Evolutionary conservation across 2,329 filamentous ascomycete species (phyloP).

Genomic region (Pseudogymnoascus sp.): DNA sequence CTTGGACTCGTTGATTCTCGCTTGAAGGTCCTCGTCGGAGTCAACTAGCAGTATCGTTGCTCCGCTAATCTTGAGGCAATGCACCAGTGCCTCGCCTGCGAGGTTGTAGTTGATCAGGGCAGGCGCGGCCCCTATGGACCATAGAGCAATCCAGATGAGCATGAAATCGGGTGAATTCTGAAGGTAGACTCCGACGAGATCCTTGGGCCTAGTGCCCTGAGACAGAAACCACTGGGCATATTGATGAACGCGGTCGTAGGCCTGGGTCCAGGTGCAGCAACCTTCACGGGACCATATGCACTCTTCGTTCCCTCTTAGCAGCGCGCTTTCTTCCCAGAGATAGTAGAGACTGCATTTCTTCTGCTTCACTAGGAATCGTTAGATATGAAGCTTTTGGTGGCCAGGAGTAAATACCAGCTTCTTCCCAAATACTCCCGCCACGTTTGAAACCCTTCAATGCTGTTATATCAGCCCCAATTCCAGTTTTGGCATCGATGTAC

Average conservation of each 20-base stretch:
- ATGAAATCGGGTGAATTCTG: slow-evolving; percentile 60
- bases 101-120: slow-evolving; percentile 67
- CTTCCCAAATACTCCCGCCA: slow-evolving; percentile 36
- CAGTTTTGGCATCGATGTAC: slow-evolving; percentile 63
- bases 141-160: slow-evolving; percentile 55
- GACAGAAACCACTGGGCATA: slow-evolving; percentile 54
- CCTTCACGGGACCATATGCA: slow-evolving; percentile 60
- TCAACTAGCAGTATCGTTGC: slow-evolving; percentile 52
- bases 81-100: slow-evolving; percentile 51
- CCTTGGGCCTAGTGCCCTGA: slow-evolving; percentile 47
- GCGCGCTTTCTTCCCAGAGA: slow-evolving; percentile 49
- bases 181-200: slow-evolving; percentile 59
- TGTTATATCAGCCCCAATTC: slow-evolving; percentile 53
- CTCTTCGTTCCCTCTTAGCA: slow-evolving; percentile 41
- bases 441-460: slow-evolving; percentile 35
- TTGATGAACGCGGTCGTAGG: slow-evolving; percentile 47
- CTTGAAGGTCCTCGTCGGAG: slow-evolving; percentile 42
- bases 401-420: slow-evolving; percentile 35
- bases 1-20: slow-evolving; percentile 49
- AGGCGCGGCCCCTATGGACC: slow-evolving; percentile 58
- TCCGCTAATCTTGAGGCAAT: slow-evolving; percentile 53
- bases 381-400: slow-evolving; percentile 10
- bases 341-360: slow-evolving; percentile 56
- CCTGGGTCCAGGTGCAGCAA: slow-evolving; percentile 49
- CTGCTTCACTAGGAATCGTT: slow-evolving; percentile 33